Evolutionary conservation across 352 stramenopile species (phyloP), one percentile per base, ranked within the genome.

Genomic region (Phytophthora cryptogea): DNA sequence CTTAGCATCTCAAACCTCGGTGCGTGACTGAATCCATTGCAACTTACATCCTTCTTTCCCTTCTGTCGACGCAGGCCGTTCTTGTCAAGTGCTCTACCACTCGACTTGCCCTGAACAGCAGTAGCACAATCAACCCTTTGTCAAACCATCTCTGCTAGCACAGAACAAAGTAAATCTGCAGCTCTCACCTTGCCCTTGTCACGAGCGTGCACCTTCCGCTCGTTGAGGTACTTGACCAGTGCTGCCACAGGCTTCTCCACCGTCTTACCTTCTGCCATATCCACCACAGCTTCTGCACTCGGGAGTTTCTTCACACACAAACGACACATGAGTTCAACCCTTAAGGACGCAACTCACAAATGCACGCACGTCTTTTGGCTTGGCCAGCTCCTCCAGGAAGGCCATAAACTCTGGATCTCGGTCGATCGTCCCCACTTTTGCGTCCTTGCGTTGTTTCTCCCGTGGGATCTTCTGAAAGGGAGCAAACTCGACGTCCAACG

Each of bases 161-260:
- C 20, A 23, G 1, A 23, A 23, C 20, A 23, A n/a, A 23, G 20
- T 23, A 23, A 2, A 23, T 23, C 20, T 23, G 20, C 30, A 35
- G 20, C 6, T 60, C 72, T 30, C 49, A 89, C 78, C 66, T 89
- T 90, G 39, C 64, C 63, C 51, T 90, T 91, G 42, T 90, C 82
- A 40, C 85, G 83, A 30, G 57, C 76, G 57, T 84, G 67, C 14
- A 60, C 36, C 52, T 88, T 89, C 27, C 80, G 75, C 58, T 92
- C 83, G 48, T 95, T 95, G 53, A 95, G 52, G 59, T 87, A 95
- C 66, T 90, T 86, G 28, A 95, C 86, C 40, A 95, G 63, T 17
- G 83, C 79, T 3, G 86, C 74, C 10, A 95, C 66, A 0, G 83
- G 83, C 32, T 91, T 93, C 39, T 91, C 86, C 27, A 74, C 45